phyloP scores from a whole-genome alignment of 768 basidiomycete species.

The Arthromyces matolae region DNA sequence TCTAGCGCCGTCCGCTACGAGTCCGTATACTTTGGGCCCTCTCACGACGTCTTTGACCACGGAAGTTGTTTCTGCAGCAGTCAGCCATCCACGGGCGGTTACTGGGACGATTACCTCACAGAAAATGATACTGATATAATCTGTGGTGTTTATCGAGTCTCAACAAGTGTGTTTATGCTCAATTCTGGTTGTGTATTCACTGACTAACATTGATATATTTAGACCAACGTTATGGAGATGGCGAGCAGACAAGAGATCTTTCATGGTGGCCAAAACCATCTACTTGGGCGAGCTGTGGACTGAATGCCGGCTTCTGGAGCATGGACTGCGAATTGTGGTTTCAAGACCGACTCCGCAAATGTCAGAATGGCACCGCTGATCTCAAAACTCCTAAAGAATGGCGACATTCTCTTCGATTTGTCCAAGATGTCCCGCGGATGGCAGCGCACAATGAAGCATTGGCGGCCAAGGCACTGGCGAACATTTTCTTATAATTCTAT shows the following conservation, averaged over 20 bases:
- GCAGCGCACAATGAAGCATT: neutral
- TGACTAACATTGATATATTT: neutral
- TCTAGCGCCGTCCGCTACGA: slow-evolving; percentile 7
- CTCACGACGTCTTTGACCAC: slow-evolving; percentile 3
- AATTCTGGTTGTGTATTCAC: too few relatives aligned
- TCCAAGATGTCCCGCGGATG: neutral
- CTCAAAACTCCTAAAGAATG: neutral
- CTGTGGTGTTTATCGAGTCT: slow-evolving; percentile 20
- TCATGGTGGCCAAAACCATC: too few relatives aligned
- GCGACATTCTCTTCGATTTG: neutral
- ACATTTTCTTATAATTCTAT: too few relatives aligned
- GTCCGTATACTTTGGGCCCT: slow-evolving; percentile 17
- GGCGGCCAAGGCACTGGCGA: too few relatives aligned
- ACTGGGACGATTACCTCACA: slow-evolving; percentile 21
- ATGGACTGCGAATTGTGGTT: slow-evolving; percentile 19
- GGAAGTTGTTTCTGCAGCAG: slow-evolving; percentile 4
- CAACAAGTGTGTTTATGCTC: slow-evolving; percentile 14
- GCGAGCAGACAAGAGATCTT: slow-evolving; percentile 4
- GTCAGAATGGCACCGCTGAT: slow-evolving; percentile 1
- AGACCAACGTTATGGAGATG: neutral
- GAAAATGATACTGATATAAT: slow-evolving; percentile 19
- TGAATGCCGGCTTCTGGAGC: slow-evolving; percentile 18
- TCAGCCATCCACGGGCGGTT: neutral
- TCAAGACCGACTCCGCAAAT: slow-evolving; percentile 1
- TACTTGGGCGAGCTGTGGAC: slow-evolving; percentile 2